Percentiles rank a stretch among this genome's conserved stretches.
Conservation (phyloP, 768 basidiomycete species). For the Roridomyces roridus region DNA sequence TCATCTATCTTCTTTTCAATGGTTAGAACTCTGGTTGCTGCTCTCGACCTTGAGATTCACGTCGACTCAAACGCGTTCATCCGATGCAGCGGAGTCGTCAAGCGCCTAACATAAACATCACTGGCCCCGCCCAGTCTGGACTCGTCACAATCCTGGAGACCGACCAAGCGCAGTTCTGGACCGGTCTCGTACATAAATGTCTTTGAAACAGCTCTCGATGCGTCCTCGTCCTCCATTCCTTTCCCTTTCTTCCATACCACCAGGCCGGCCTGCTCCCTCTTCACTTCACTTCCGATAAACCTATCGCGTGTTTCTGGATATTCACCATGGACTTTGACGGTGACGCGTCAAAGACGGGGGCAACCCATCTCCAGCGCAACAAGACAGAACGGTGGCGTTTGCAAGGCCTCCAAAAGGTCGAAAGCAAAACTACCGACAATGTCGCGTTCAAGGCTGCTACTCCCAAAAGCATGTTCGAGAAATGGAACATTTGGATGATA, state of each 20-base stretch:
- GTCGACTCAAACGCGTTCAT: too few species aligned
- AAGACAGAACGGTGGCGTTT: conserved; percentile 83
- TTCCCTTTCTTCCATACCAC: neutral
- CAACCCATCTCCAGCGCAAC: conserved; percentile 76
- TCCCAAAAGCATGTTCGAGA: conserved; percentile 49
- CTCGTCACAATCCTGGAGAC: conserved; percentile 19
- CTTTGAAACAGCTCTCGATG: conserved; percentile 1
- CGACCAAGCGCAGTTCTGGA: conserved; percentile 14
- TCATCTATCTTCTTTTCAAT: too few species aligned
- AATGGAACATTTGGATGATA: conserved; percentile 85
- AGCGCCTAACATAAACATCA: too few species aligned
- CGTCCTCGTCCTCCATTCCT: neutral
- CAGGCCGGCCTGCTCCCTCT: conserved; percentile 20
- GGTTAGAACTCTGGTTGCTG: too few species aligned
- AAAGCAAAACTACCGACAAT: conserved; percentile 7
- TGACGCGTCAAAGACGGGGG: conserved; percentile 35
- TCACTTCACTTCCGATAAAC: neutral
- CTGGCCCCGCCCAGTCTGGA: conserved; percentile 4
- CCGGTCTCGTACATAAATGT: conserved; percentile 17
- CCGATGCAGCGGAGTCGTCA: too few species aligned
- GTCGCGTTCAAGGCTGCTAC: conserved; percentile 31
- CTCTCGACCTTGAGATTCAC: too few species aligned
- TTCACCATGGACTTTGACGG: conserved; percentile 47
- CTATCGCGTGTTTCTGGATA: conserved; percentile 41
- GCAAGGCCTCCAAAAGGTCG: conserved; percentile 78